Percentiles rank a stretch among this genome's conserved stretches.
phyloP scores from a whole-genome alignment of 352 stramenopile genomes.

The Globisporangium paroecandrum region DNA sequence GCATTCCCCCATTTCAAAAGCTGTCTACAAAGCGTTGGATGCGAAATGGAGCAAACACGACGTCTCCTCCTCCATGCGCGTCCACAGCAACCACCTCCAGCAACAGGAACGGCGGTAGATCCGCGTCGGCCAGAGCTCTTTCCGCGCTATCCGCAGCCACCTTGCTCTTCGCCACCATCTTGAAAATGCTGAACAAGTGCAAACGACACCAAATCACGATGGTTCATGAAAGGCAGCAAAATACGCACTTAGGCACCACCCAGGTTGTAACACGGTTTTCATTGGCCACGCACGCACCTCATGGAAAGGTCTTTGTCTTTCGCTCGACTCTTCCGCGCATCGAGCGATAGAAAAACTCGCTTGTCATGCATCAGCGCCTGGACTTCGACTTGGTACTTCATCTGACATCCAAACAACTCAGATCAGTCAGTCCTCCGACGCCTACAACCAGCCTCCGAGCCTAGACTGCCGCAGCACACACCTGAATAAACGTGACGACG shows the following conservation, averaged over 20 bases:
- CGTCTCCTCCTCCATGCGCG: constrained; percentile 21
- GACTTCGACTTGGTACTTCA: constrained; percentile 15
- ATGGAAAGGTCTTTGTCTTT: neutral
- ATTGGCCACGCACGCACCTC: neutral
- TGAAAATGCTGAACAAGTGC: constrained; percentile 8
- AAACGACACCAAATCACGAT: neutral
- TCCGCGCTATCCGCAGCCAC: neutral
- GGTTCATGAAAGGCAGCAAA: too few relatives aligned
- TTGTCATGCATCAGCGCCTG: constrained; percentile 15
- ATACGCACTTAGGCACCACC: neutral
- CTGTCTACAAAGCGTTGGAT: constrained; percentile 6
- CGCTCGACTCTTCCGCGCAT: neutral
- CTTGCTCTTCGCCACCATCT: neutral
- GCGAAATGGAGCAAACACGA: constrained; percentile 32
- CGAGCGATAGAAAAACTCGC: constrained; percentile 4
- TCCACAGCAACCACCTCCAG: constrained; percentile 28
- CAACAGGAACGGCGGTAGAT: constrained; percentile 23
- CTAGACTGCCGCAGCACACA: neutral
- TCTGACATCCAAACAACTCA: neutral
- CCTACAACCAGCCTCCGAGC: neutral
- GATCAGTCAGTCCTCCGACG: too few relatives aligned
- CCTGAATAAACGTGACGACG: constrained; percentile 34
- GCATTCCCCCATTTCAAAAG: too few relatives aligned
- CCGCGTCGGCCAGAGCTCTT: neutral
- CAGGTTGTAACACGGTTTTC: too few relatives aligned